Conservation (phyloP, 1,284 basidiomycete species). For the Cutaneotrichosporon cyanovorans region DNA sequence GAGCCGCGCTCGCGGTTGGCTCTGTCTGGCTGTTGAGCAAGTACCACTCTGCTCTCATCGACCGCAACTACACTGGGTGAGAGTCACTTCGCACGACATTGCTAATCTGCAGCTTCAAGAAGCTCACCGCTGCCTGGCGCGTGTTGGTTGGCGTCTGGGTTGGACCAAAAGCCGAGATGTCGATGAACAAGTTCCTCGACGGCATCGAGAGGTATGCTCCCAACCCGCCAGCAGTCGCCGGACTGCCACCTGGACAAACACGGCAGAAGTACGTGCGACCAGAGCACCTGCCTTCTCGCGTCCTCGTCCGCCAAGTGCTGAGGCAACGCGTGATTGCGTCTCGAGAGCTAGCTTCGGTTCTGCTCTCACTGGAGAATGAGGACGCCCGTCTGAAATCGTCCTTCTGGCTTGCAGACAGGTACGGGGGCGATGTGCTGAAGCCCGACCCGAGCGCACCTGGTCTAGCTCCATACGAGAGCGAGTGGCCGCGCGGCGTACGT, state of each 20-base stretch:
- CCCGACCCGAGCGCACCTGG: constrained; percentile 4
- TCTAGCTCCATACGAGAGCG: constrained; percentile 20
- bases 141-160: constrained; percentile 84
- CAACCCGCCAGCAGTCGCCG: constrained; percentile 34
- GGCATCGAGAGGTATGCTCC: constrained; percentile 29
- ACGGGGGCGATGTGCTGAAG: constrained; percentile 30
- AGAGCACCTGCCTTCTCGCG: constrained; percentile 61
- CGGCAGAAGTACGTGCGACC: constrained; percentile 35
- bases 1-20: constrained; percentile 49
- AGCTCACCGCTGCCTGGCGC: constrained; percentile 77
- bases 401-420: constrained; percentile 41
- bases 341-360: constrained; percentile 61
- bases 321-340: constrained; percentile 69
- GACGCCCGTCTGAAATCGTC: constrained; percentile 31
- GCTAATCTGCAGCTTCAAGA: constrained; percentile 51
- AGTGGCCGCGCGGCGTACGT: constrained; percentile 31
- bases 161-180: constrained; percentile 70
- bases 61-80: constrained; percentile 71
- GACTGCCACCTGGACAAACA: constrained; percentile 25
- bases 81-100: constrained; percentile 29
- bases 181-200: constrained; percentile 60
- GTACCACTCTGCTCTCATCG: constrained; percentile 55
- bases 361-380: constrained; percentile 56
- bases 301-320: constrained; percentile 75
- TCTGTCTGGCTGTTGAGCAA: constrained; percentile 64